Conservation (phyloP, 2,329 filamentous ascomycete genomes). For the Bretziella fagacearum region DNA sequence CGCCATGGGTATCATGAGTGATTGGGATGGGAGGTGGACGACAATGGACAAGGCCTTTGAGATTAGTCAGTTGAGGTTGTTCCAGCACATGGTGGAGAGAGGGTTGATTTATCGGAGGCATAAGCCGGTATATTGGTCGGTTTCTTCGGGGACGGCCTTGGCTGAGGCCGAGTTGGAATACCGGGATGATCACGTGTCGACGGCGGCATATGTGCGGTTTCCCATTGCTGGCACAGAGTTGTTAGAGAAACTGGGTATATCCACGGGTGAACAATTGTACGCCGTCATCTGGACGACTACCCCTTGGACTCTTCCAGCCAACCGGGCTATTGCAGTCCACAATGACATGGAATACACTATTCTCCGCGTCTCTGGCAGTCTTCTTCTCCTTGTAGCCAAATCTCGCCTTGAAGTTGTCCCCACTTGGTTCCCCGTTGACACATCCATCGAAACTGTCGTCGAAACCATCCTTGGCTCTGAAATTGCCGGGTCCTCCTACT, state of each 20-base stretch:
- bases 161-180: conserved; percentile 79
- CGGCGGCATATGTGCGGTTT: conserved; percentile 65
- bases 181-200: conserved; percentile 54
- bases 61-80: conserved; percentile 56
- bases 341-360: conserved; percentile 57
- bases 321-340: conserved; percentile 73
- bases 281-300: conserved; percentile 98
- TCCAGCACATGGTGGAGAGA: conserved; percentile 55
- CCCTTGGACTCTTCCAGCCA: conserved; percentile 91
- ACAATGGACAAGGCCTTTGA: conserved; percentile 68
- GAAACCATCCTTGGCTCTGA: conserved; percentile 45
- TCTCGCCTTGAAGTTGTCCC: conserved; percentile 47
- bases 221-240: conserved; percentile 36
- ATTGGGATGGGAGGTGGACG: conserved; percentile 60
- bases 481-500: conserved; percentile 49
- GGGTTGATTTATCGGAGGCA: conserved; percentile 61
- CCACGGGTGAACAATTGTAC: conserved; percentile 35
- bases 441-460: conserved; percentile 29
- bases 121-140: conserved; percentile 78
- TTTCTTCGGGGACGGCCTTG: conserved; percentile 59
- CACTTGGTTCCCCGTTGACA: conserved; percentile 33
- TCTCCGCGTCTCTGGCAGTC: conserved; percentile 38
- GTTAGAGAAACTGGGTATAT: not conserved
- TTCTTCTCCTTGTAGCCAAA: conserved; percentile 53
- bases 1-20: conserved; percentile 61